phyloP scores from a whole-genome alignment of 176 grass and related monocot genomes.

The Miscanthus lutarioriparius region DNA sequence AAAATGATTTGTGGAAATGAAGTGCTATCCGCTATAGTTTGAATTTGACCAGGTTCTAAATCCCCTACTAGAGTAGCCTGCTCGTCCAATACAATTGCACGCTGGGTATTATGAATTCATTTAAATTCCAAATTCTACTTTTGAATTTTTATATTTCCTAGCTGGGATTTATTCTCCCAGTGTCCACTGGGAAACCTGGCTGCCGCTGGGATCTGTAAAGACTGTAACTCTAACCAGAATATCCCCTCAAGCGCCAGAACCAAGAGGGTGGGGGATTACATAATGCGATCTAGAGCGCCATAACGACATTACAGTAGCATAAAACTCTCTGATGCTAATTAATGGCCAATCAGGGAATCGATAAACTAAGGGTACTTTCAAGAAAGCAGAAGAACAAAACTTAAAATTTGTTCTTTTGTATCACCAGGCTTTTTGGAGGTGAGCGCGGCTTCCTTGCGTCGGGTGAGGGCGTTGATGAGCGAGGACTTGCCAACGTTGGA shows the following conservation, averaged over 20 bases:
- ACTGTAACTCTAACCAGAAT: background rate
- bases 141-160: background rate
- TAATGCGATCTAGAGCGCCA: background rate
- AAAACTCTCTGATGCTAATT: background rate
- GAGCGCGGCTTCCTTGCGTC: slow-evolving; percentile 85
- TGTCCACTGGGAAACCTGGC: background rate
- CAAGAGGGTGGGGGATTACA: background rate
- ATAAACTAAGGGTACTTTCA: background rate
- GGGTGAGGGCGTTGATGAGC: slow-evolving; percentile 77
- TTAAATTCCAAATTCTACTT: background rate
- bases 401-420: background rate
- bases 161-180: background rate
- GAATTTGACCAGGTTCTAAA: background rate
- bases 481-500: slow-evolving; percentile 97
- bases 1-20: background rate
- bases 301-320: background rate
- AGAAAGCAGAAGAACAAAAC: background rate
- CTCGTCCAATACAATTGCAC: background rate
- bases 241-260: background rate
- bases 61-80: background rate
- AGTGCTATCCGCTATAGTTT: background rate
- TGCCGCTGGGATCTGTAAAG: background rate
- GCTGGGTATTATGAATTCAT: background rate
- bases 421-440: slow-evolving; percentile 97
- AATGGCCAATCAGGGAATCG: background rate